phyloP scores from a whole-genome alignment of 1,139 yeast species.

The Sugiyamaella paludigena region DNA sequence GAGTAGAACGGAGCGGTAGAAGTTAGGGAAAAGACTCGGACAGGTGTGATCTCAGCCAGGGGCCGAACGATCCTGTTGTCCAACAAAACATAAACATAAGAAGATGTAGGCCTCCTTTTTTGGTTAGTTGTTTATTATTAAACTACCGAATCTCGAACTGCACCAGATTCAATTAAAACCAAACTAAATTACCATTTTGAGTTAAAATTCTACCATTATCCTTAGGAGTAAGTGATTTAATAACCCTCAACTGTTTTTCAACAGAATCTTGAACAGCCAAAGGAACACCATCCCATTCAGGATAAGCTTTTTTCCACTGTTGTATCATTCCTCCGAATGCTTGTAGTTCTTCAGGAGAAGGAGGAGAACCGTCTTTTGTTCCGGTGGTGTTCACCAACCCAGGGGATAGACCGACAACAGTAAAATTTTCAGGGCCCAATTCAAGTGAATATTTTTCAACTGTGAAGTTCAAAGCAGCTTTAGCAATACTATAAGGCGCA shows the following conservation, averaged over 20 bases:
- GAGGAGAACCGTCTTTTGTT: conserved; percentile 11
- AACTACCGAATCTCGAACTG: too few species aligned
- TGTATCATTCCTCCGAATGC: conserved; percentile 67
- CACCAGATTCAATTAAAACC: conserved; percentile 1
- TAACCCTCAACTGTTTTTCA: conserved; percentile 9
- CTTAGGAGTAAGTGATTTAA: not conserved
- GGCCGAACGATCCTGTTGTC: too few species aligned
- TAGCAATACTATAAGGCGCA: conserved; percentile 15
- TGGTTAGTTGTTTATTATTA: too few species aligned
- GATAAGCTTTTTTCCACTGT: conserved; percentile 28
- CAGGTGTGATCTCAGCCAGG: too few species aligned
- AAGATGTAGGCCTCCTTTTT: too few species aligned
- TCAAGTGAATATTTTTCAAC: conserved; percentile 17
- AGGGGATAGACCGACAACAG: conserved; percentile 18
- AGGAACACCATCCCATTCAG: conserved; percentile 7
- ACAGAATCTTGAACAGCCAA: conserved; percentile 7
- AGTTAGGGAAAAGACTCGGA: too few species aligned
- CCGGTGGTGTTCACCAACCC: conserved; percentile 16
- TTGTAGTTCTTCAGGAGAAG: conserved; percentile 54
- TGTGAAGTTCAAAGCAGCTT: conserved; percentile 17
- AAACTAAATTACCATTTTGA: conserved; percentile 4
- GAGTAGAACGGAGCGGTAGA: too few species aligned
- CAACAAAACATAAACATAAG: too few species aligned
- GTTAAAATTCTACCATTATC: conserved; percentile 6
- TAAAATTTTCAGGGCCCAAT: conserved; percentile 14